Evolutionary conservation across 139 green algal species (phyloP).

Genomic region (Tetradesmus lagerheimii): DNA sequence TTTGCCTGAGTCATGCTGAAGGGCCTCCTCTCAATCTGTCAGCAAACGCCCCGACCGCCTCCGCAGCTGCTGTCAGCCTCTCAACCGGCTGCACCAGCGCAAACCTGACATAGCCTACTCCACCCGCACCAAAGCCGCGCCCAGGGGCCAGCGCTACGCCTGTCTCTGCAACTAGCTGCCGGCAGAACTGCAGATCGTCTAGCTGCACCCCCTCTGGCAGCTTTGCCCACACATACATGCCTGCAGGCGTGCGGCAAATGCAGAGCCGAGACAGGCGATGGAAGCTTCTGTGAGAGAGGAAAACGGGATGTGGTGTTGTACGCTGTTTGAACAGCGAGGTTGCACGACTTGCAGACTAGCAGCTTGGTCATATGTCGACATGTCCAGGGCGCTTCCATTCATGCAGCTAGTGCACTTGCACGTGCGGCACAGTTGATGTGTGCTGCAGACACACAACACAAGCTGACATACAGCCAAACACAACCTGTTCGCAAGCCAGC

Average conservation of each 20-base stretch:
- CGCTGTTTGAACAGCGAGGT: too few species aligned
- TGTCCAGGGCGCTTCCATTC: too few species aligned
- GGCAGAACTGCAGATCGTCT: conserved; percentile 58
- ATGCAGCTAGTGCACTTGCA: too few species aligned
- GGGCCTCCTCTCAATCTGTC: not conserved
- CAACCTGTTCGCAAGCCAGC: too few species aligned
- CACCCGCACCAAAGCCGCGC: conserved; percentile 61
- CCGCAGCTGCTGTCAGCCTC: conserved; percentile 42
- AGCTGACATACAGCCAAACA: not conserved
- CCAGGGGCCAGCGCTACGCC: conserved; percentile 62
- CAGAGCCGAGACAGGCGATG: not conserved
- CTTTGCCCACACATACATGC: conserved; percentile 66
- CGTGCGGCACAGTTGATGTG: not conserved
- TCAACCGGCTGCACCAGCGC: conserved; percentile 58
- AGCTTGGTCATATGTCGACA: too few species aligned
- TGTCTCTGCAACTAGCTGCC: conserved; percentile 47
- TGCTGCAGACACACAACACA: not conserved
- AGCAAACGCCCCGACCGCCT: conserved; percentile 28
- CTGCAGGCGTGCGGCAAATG: conserved; percentile 30
- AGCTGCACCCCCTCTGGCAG: conserved; percentile 51
- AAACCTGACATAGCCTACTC: conserved; percentile 56
- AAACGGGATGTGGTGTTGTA: too few species aligned
- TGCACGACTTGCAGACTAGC: too few species aligned
- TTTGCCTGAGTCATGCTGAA: too few species aligned
- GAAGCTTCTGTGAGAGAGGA: not conserved